These are phyloP conservation scores for Pestalotiopsis sp. DNA, from an alignment of 2,329 filamentous ascomycete genomes.

Conservation along the genomic window DNA sequence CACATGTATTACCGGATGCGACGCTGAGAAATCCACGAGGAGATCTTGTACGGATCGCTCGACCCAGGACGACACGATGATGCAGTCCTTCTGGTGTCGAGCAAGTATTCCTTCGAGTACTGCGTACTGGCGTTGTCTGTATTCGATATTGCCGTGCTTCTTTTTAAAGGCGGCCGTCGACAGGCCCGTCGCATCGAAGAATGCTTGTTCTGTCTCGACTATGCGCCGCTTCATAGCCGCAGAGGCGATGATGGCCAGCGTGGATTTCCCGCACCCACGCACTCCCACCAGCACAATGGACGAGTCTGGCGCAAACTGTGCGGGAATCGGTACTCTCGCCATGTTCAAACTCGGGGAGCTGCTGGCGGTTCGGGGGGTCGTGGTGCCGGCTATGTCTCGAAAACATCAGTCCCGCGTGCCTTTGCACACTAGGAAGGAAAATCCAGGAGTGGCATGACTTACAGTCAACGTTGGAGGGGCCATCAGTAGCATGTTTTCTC, in stretches of 20 bases:
- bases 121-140: slow-evolving; percentile 65
- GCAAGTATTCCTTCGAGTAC: slow-evolving; percentile 63
- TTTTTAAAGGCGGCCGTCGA: slow-evolving; percentile 67
- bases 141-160: slow-evolving; percentile 61
- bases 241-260: slow-evolving; percentile 74
- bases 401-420: background rate
- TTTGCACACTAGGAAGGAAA: background rate
- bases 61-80: slow-evolving; percentile 76
- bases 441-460: background rate
- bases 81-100: slow-evolving; percentile 60
- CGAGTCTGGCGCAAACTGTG: slow-evolving; percentile 59
- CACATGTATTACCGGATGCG: slow-evolving; percentile 73
- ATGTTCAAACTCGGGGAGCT: slow-evolving; percentile 28
- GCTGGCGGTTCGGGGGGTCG: slow-evolving; percentile 16
- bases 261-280: slow-evolving; percentile 76
- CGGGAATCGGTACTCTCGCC: slow-evolving; percentile 13
- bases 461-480: slow-evolving; percentile 8
- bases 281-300: slow-evolving; percentile 76
- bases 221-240: slow-evolving; percentile 70
- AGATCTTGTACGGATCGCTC: slow-evolving; percentile 64
- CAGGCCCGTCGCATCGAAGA: slow-evolving; percentile 65
- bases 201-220: slow-evolving; percentile 70
- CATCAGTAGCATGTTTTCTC: background rate
- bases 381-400: background rate
- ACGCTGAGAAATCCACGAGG: slow-evolving; percentile 63